These are phyloP conservation scores for Claviceps sp. DNA, from an alignment of 2,329 filamentous ascomycete species.

Conservation along the genomic window DNA sequence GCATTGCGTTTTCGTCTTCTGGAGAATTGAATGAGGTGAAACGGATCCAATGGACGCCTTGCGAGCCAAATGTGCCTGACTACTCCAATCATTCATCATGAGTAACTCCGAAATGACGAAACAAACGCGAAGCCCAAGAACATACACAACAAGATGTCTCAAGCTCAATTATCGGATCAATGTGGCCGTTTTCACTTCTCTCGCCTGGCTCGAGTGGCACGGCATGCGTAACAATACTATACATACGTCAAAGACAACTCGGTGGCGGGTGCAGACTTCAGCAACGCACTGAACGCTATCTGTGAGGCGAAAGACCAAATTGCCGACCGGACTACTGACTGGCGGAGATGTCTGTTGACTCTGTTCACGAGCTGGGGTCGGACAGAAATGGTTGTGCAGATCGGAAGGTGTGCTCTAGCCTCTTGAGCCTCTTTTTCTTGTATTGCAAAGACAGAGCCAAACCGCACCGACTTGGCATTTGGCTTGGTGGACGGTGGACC, in stretches of 20 bases:
- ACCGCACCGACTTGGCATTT: too few species aligned
- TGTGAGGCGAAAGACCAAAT: not conserved
- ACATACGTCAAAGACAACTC: not conserved
- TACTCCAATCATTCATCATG: not conserved
- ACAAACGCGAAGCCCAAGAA: not conserved
- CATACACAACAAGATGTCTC: too few species aligned
- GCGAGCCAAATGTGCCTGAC: not conserved
- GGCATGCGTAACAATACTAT: not conserved
- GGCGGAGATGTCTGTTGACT: too few species aligned
- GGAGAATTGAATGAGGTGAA: not conserved
- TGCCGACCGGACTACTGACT: too few species aligned
- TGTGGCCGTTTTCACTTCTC: not conserved
- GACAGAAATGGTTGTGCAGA: too few species aligned
- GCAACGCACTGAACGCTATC: not conserved
- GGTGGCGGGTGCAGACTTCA: not conserved
- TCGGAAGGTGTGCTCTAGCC: too few species aligned
- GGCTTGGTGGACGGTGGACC: too few species aligned
- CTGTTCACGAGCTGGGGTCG: too few species aligned
- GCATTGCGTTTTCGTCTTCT: not conserved
- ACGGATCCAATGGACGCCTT: not conserved
- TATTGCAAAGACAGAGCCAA: too few species aligned
- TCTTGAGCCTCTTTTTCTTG: too few species aligned
- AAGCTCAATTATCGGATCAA: not conserved
- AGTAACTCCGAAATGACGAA: not conserved
- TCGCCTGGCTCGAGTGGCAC: not conserved